Base-by-base conservation (phyloP, 441 rosid genomes). In the Rhodomyrtus psidioides region DNA sequence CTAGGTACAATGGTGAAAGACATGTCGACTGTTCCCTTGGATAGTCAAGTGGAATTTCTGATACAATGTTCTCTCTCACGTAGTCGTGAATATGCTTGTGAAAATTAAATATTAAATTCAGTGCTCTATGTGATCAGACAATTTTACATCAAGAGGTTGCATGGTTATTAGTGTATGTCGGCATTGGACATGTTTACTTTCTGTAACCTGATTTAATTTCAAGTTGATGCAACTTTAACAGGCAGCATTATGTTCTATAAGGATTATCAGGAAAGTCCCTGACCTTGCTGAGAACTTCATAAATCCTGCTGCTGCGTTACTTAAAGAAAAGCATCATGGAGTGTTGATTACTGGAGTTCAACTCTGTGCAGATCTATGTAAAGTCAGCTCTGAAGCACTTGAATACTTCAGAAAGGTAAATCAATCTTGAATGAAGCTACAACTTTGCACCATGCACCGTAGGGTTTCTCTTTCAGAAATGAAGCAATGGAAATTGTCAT, bases 271-370 rank as follows among this genome's bases (percentile, higher is more conserved):
- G 95, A 97, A 97, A 92, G 99, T 97, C 82, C 98, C 99, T 51
- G 99, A 96, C 88, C 94, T 97, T 86, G 98, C 99, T 53, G 99
- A 98, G 90, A 97, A 96, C 93, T 97, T 97, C 92, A 89, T 96
- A 88, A 96, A 95, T 74, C 94, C 98, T 87, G 95, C 97, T 85
- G 93, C 98, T 75, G 87, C 96, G 17, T 94, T 98, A 83, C 98
- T 98, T 88, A 95, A 92, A 92, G 99, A 96, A 94, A 98, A 98
- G 86, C 99, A 98, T 91, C 99, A 98, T 90, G 99, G 99, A 84
- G 99, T 95, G 88, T 89, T 95, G 89, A 94, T 96, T 88, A 95
- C 99, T 82, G 98, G 98, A 89, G 89, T 98, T 93, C 99, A 98
- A 90, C 98, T 98, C 83, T 96, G 99, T 91, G 92, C 93, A 86